These are phyloP conservation scores for Aureobasidium namibiae DNA, from an alignment of 2,329 filamentous ascomycete genomes.

Conservation along the genomic window DNA sequence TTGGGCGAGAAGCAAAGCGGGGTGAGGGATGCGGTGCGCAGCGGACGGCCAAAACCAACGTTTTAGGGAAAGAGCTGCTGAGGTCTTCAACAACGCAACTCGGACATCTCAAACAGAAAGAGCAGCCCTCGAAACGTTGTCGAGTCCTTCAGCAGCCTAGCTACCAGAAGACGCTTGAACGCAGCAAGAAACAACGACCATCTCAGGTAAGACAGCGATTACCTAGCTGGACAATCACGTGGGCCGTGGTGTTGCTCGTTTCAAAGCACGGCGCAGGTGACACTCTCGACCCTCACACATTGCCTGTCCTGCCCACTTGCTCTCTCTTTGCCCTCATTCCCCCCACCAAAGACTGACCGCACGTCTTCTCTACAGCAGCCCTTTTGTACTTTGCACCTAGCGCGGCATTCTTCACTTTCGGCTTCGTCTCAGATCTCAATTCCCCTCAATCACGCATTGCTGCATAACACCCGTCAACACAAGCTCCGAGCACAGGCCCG, in stretches of 20 bases:
- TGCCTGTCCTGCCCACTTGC: slow-evolving; percentile 1
- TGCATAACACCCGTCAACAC: slow-evolving; percentile 10
- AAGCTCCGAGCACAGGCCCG: slow-evolving; percentile 11
- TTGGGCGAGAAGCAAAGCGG: slow-evolving; percentile 6
- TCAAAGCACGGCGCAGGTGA: slow-evolving; percentile 5
- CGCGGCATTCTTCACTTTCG: not conserved
- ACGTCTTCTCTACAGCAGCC: not conserved
- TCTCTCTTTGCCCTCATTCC: not conserved
- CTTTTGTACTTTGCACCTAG: not conserved
- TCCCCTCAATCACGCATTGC: not conserved
- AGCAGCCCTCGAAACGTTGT: not conserved
- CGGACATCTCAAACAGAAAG: not conserved
- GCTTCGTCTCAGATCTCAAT: not conserved
- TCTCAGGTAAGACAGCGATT: not conserved
- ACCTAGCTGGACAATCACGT: not conserved
- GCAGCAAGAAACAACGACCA: not conserved
- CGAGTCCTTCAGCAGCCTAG: not conserved
- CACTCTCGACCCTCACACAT: slow-evolving; percentile 5
- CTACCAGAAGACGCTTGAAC: not conserved
- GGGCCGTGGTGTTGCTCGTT: not conserved
- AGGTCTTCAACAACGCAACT: slow-evolving; percentile 2
- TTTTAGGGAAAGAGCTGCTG: not conserved
- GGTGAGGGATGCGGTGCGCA: slow-evolving; percentile 10
- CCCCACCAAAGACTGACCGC: not conserved
- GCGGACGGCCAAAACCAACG: slow-evolving; percentile 10